Evolutionary conservation across 2,329 filamentous ascomycete species (phyloP), one percentile per base, ranked within the genome.

Genomic region (Penicillium concentricum): DNA sequence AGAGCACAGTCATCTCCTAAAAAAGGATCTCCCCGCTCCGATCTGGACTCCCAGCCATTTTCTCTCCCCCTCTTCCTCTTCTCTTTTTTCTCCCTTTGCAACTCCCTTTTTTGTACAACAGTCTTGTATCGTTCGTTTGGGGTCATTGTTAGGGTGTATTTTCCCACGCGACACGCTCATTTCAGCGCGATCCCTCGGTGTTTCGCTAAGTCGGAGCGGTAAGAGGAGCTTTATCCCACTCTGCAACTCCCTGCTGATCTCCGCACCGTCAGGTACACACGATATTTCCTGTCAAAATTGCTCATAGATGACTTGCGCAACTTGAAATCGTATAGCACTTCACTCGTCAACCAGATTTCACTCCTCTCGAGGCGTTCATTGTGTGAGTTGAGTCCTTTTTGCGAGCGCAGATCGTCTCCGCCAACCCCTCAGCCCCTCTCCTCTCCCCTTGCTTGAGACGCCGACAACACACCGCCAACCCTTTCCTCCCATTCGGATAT

Each of bases 351-450:
- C 52, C 53, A 52, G 56, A 59, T 60, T 59, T 54, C 22, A 51
- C 52, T 61, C 56, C 65, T 68, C 67, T 68, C 68, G 69, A 71
- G 70, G 68, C 70, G 69, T 73, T 73, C 70, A 70, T 73, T 70
- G 70, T 72, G 71, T 71, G 66, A 71, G 71, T 72, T 53, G 57
- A 54, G 50, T 60, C 62, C 61, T 61, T 69, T 65, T 62, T 58
- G 59, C 56, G 48, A 62, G 55, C 53, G 63, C 51, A 66, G 67
- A 65, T 66, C 67, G 61, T 61, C 64, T 66, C 62, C 64, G 64
- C 22, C 49, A 51, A 67, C 72, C 65, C 69, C 70, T 71, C 72
- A 72, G 65, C 70, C 72, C 61, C 72, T 73, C 68, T 69, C 63
- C 62, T 45, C 56, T 66, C 64, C 70, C 73, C 70, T 73, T 72